Percentiles rank a stretch among this genome's conserved stretches.
These are phyloP conservation scores for Debaryomyces castellii DNA, from an alignment of 805 yeast genomes.

Conservation along the genomic window DNA sequence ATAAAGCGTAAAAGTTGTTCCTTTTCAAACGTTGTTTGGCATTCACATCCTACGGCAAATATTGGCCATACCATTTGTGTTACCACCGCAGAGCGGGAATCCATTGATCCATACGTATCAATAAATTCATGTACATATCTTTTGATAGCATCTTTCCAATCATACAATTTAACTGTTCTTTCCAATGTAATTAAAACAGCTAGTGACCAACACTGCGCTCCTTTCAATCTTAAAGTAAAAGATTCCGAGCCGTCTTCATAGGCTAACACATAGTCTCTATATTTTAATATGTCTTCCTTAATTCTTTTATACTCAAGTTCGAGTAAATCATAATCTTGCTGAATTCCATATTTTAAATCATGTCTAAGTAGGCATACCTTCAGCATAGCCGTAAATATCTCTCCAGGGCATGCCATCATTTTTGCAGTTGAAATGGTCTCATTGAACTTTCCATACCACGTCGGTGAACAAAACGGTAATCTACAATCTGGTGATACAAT, in stretches of 20 bases:
- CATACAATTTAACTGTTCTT: slow-evolving; percentile 25
- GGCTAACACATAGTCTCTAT: slow-evolving; percentile 45
- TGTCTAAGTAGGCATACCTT: slow-evolving; percentile 43
- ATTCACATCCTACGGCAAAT: slow-evolving; percentile 48
- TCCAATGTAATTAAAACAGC: slow-evolving; percentile 30
- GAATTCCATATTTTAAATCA: slow-evolving; percentile 11
- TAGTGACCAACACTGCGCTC: slow-evolving; percentile 60
- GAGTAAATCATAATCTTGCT: slow-evolving; percentile 1
- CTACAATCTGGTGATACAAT: slow-evolving; percentile 58
- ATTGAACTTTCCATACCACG: slow-evolving; percentile 49
- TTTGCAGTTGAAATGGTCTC: slow-evolving; percentile 47
- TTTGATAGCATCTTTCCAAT: slow-evolving; percentile 24
- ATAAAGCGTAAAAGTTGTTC: slow-evolving; percentile 28
- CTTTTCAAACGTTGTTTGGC: slow-evolving; percentile 33
- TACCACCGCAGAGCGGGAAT: slow-evolving; percentile 45
- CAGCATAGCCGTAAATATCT: slow-evolving; percentile 47
- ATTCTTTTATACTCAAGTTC: slow-evolving; percentile 28
- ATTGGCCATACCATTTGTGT: slow-evolving; percentile 69
- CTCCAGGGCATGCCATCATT: slow-evolving; percentile 64
- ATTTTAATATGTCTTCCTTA: slow-evolving; percentile 36
- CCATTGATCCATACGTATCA: slow-evolving; percentile 45
- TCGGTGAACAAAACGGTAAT: slow-evolving; percentile 50
- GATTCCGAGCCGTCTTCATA: slow-evolving; percentile 22
- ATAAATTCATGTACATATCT: slow-evolving; percentile 47
- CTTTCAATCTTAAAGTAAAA: slow-evolving; percentile 43